Percentiles rank a stretch among this genome's conserved stretches.
Evolutionary conservation across 164 flowering plant species (phyloP).

Genomic region (Vitis vinifera): DNA sequence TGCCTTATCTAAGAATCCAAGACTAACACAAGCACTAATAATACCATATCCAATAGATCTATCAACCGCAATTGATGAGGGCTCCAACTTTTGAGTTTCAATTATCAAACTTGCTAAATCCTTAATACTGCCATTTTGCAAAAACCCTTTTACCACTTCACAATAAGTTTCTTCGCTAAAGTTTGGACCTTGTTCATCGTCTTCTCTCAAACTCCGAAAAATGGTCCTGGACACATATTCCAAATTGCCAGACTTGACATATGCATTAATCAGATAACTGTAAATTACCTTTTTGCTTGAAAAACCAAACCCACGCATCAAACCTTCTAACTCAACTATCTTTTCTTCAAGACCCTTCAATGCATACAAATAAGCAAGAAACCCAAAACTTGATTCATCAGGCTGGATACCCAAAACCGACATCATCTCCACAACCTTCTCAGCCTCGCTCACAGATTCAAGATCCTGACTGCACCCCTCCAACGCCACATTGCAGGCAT

Average conservation of each 20-base stretch:
- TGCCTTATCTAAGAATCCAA: constrained; percentile 76
- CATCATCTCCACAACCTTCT: constrained; percentile 76
- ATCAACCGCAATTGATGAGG: constrained; percentile 37
- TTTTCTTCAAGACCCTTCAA: constrained; percentile 66
- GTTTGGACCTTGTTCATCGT: constrained; percentile 22
- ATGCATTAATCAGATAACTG: constrained; percentile 68
- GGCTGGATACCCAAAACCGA: constrained; percentile 70
- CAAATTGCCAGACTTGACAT: constrained; percentile 61
- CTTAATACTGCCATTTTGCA: constrained; percentile 49
- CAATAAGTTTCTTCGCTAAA: constrained; percentile 59
- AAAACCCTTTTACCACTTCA: constrained; percentile 65
- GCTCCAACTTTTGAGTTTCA: constrained; percentile 73
- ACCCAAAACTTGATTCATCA: constrained; percentile 70
- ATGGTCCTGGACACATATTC: constrained; percentile 48
- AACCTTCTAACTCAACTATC: constrained; percentile 59
- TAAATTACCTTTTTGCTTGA: constrained; percentile 32
- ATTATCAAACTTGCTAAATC: constrained; percentile 59
- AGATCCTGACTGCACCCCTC: constrained; percentile 74
- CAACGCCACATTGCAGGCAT: constrained; percentile 80
- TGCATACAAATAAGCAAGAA: constrained; percentile 85
- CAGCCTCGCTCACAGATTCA: constrained; percentile 74
- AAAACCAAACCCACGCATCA: constrained; percentile 61
- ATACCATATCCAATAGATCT: constrained; percentile 74
- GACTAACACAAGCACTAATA: constrained; percentile 72
- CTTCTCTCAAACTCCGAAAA: constrained; percentile 46